These are phyloP conservation scores for Conticribra guillardii DNA, from an alignment of 108 stramenopile species.

Conservation along the genomic window DNA sequence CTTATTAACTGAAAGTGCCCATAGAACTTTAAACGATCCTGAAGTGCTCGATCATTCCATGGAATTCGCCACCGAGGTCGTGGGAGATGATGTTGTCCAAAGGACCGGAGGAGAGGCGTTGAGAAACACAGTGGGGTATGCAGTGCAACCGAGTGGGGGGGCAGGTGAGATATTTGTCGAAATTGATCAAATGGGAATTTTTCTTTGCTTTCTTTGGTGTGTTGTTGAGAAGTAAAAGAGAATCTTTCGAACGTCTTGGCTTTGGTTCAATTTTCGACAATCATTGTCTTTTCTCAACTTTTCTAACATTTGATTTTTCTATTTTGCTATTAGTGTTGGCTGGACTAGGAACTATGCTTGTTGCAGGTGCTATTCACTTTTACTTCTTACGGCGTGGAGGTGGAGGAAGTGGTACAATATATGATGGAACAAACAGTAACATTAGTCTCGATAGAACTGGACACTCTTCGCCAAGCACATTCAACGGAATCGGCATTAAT, in stretches of 20 bases:
- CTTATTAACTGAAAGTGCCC: constrained; percentile 75
- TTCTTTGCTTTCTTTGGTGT: no score
- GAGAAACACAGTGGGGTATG: constrained; percentile 83
- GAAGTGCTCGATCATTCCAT: constrained; percentile 90
- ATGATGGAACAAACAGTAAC: no score
- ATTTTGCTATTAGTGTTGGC: no score
- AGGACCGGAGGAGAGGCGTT: constrained; percentile 84
- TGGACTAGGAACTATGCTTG: constrained; percentile 32
- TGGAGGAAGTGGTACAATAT: no score
- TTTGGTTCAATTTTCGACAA: neutral
- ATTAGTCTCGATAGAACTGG: no score
- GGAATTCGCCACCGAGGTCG: constrained; percentile 90
- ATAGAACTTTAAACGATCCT: constrained; percentile 83
- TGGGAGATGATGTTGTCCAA: constrained; percentile 89
- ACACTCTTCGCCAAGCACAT: no score
- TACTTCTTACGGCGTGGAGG: no score
- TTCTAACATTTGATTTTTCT: no score
- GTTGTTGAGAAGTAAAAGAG: no score
- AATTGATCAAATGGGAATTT: neutral
- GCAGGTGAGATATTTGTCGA: constrained; percentile 13
- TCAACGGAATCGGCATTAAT: no score
- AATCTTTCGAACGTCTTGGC: neutral
- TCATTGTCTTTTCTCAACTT: neutral
- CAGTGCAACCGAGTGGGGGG: constrained; percentile 66
- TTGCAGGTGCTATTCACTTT: constrained; percentile 43